Evolutionary conservation across 208 protist genomes (phyloP).

Genomic region (Blechomonas ayalai): DNA sequence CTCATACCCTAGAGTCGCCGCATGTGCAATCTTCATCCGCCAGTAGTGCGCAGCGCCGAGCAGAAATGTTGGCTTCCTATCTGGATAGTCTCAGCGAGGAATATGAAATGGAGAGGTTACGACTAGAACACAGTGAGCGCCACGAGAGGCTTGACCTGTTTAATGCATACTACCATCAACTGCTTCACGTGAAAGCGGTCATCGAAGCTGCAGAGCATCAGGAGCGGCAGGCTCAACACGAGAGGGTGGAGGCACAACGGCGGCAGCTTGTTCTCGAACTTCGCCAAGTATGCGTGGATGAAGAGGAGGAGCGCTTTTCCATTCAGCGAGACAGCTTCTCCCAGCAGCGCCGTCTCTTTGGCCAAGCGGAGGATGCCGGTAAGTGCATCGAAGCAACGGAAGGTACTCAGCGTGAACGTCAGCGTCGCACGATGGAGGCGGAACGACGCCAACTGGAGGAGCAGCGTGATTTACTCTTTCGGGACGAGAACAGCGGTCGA

Average conservation of each 20-base stretch:
- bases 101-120: constrained; percentile 3
- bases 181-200: neutral
- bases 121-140: constrained; percentile 1
- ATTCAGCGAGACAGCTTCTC: neutral
- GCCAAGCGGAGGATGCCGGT: constrained; percentile 1
- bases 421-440: too few relatives aligned
- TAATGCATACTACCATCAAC: neutral
- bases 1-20: too few relatives aligned
- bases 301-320: constrained; percentile 7
- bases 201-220: neutral
- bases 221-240: neutral
- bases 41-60: too few relatives aligned
- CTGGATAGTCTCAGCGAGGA: too few relatives aligned
- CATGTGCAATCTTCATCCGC: too few relatives aligned
- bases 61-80: too few relatives aligned
- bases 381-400: constrained; percentile 5
- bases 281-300: constrained; percentile 2
- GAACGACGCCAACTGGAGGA: too few relatives aligned
- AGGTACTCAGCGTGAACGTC: neutral
- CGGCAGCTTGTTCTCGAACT: neutral
- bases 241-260: neutral
- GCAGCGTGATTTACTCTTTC: too few relatives aligned
- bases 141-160: neutral
- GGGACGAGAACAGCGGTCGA: too few relatives aligned
- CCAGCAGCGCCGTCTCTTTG: neutral